Conservation (phyloP, 148 eudicot species). For the Chenopodium album region DNA sequence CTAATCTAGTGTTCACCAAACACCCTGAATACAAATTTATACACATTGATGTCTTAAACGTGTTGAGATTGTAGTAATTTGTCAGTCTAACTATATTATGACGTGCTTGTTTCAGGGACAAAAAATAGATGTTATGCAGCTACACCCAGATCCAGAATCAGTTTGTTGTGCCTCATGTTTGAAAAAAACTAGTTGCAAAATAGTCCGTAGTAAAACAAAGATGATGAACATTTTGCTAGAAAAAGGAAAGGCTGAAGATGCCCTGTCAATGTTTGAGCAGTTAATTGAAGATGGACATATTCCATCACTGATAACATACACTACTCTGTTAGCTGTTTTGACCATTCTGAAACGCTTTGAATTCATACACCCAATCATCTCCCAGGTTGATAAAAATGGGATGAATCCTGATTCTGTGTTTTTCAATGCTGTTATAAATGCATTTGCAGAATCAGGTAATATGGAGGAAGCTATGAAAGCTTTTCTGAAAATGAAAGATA, state of each 20-base stretch:
- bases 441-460: constrained; percentile 63
- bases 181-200: constrained; percentile 47
- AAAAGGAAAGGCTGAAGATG: constrained; percentile 59
- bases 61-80: neutral
- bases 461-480: constrained; percentile 57
- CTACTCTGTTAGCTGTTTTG: constrained; percentile 63
- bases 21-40: neutral
- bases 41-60: neutral
- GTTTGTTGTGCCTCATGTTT: constrained; percentile 39
- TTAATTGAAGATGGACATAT: constrained; percentile 55
- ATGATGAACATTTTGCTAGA: constrained; percentile 59
- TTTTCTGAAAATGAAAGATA: constrained; percentile 47
- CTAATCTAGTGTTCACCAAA: neutral
- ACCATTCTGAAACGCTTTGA: constrained; percentile 58
- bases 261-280: constrained; percentile 43
- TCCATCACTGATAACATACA: constrained; percentile 76
- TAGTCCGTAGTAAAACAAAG: constrained; percentile 61
- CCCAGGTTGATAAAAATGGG: constrained; percentile 44
- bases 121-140: constrained; percentile 27
- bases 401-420: constrained; percentile 57
- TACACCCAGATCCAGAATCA: constrained; percentile 36
- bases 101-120: constrained; percentile 33
- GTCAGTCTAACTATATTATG: constrained; percentile 6
- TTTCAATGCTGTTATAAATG: constrained; percentile 64
- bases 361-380: constrained; percentile 44